Evolutionary conservation across 2,329 filamentous ascomycete species (phyloP).

Genomic region (Talaromyces sp.): DNA sequence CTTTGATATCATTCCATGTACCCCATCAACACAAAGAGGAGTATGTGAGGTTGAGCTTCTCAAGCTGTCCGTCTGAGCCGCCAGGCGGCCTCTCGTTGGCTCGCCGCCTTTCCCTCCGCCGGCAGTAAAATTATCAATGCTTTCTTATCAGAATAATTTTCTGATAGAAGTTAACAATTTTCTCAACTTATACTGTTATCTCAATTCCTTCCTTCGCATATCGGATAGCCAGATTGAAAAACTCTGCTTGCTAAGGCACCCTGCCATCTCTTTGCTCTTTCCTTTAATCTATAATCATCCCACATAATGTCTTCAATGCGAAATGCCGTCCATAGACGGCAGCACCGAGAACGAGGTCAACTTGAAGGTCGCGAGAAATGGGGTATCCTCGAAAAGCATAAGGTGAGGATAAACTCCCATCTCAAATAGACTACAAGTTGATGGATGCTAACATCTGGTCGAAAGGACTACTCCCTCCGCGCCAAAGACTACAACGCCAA

Average conservation of each 20-base stretch:
- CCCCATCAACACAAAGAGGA: not conserved
- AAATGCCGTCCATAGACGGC: conserved; percentile 70
- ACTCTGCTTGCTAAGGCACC: not conserved
- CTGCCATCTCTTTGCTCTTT: not conserved
- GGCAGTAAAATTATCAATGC: conserved; percentile 14
- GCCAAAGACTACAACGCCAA: conserved; percentile 63
- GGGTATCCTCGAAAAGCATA: conserved; percentile 94
- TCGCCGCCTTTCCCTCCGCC: conserved; percentile 15
- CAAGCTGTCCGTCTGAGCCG: not conserved
- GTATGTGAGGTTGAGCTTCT: not conserved
- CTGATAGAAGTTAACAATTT: not conserved
- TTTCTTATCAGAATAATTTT: not conserved
- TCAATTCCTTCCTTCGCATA: not conserved
- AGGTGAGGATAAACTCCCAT: conserved; percentile 49
- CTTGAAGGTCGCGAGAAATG: conserved; percentile 78
- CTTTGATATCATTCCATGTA: not conserved
- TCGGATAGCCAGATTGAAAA: too few species aligned
- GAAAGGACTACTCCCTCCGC: conserved; percentile 60
- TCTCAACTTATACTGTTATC: not conserved
- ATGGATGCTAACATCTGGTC: too few species aligned
- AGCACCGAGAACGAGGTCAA: conserved; percentile 87
- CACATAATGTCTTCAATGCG: conserved; percentile 56
- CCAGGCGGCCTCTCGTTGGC: not conserved
- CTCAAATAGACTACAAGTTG: too few species aligned
- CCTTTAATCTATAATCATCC: not conserved